Conservation (phyloP, 108 stramenopile species). For the Asterionellopsis glacialis region DNA sequence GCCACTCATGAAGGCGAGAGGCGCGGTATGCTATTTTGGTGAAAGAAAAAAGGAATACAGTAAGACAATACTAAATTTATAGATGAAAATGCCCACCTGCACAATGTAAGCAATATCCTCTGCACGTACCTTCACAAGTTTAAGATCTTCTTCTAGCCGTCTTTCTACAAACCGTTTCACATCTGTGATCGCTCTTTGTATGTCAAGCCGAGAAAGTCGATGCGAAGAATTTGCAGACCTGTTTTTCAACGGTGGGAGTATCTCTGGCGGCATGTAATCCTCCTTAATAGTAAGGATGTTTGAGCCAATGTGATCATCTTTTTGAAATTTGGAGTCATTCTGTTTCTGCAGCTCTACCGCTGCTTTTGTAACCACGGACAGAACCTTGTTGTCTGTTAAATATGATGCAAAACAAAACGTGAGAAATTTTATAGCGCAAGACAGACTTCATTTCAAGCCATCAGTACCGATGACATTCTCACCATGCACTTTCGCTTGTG, state of each 20-base stretch:
- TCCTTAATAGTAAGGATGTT: not conserved
- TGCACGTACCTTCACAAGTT: slow-evolving; percentile 28
- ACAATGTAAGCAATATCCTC: not conserved
- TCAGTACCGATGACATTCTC: too few relatives aligned
- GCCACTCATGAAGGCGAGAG: slow-evolving; percentile 30
- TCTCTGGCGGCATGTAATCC: slow-evolving; percentile 13
- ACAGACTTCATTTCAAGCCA: too few relatives aligned
- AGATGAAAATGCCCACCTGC: not conserved
- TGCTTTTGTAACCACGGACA: too few relatives aligned
- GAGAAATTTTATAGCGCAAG: too few relatives aligned
- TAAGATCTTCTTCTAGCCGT: slow-evolving; percentile 28
- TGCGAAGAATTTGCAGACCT: slow-evolving; percentile 31
- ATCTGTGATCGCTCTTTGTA: slow-evolving; percentile 28
- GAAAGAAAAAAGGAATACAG: slow-evolving; percentile 1
- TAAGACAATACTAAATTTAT: not conserved
- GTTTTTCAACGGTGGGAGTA: slow-evolving; percentile 23
- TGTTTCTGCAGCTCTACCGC: not conserved
- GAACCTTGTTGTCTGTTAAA: too few relatives aligned
- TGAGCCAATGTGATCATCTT: not conserved
- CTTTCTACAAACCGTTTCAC: slow-evolving; percentile 38
- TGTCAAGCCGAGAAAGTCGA: slow-evolving; percentile 26
- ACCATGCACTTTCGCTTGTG: too few relatives aligned
- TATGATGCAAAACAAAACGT: too few relatives aligned
- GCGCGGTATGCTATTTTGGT: slow-evolving; percentile 26
- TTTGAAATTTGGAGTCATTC: not conserved